A percentile compares a stretch with the other conserved stretches of the same genome.
These are phyloP conservation scores for Pichia kluyveri DNA, from an alignment of 805 yeast species.

Conservation along the genomic window DNA sequence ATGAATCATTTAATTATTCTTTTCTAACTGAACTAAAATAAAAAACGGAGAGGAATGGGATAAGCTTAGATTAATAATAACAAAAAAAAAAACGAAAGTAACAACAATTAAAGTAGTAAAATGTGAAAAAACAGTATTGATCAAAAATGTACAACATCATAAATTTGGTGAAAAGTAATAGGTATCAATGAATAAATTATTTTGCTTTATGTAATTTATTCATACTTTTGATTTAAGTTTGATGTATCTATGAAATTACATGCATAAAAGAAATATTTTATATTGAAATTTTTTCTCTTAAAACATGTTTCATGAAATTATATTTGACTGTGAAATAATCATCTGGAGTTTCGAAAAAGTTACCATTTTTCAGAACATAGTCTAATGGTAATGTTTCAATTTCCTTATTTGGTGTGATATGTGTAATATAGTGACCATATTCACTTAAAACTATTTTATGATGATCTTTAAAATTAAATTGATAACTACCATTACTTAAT, in stretches of 20 bases:
- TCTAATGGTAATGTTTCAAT: conserved; percentile 57
- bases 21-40: background rate
- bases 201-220: too few species aligned
- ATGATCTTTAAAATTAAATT: conserved; percentile 93
- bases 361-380: conserved; percentile 37
- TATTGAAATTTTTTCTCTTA: conserved; percentile 31
- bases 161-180: too few species aligned
- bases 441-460: conserved; percentile 77
- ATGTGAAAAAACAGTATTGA: too few species aligned
- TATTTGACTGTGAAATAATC: conserved; percentile 39
- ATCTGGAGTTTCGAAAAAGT: conserved; percentile 33
- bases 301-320: conserved; percentile 57
- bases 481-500: conserved; percentile 84
- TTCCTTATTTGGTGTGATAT: conserved; percentile 68
- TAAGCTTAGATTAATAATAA: background rate
- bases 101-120: background rate
- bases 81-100: background rate
- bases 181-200: too few species aligned
- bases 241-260: background rate
- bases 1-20: background rate
- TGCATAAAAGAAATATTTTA: background rate
- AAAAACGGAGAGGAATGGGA: background rate
- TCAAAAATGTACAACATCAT: background rate
- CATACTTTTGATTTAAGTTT: too few species aligned
- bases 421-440: conserved; percentile 67